phyloP scores from a whole-genome alignment of 306 rosid genomes.

The Acacia crassicarpa region DNA sequence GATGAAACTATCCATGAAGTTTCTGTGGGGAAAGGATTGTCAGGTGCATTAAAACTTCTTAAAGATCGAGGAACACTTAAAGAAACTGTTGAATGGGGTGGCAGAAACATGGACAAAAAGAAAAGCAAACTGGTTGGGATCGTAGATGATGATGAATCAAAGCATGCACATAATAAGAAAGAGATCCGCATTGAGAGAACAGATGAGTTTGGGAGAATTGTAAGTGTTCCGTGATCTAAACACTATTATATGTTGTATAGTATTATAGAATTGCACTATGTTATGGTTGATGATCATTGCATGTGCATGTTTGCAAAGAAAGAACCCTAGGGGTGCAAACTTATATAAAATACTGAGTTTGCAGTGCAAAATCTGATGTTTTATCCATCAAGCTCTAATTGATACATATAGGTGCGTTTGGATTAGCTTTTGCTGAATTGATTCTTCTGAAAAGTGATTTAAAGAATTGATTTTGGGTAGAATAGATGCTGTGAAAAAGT shows the following conservation, averaged over 20 bases:
- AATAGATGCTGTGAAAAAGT: too few relatives aligned
- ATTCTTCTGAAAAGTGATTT: too few relatives aligned
- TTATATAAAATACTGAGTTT: not conserved
- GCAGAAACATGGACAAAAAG: constrained; percentile 98
- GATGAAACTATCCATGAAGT: constrained; percentile 93
- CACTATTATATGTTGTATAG: not conserved
- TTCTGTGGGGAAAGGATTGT: constrained; percentile 84
- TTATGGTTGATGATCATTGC: not conserved
- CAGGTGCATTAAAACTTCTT: constrained; percentile 79
- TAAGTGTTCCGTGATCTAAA: constrained; percentile 44
- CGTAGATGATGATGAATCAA: constrained; percentile 56
- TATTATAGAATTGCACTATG: not conserved
- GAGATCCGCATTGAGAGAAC: constrained; percentile 93
- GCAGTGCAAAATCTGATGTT: not conserved
- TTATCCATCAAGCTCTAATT: too few relatives aligned
- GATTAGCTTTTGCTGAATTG: too few relatives aligned
- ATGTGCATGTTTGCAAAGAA: not conserved
- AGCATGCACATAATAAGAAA: constrained; percentile 59
- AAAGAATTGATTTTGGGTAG: too few relatives aligned
- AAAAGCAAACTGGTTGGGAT: constrained; percentile 91
- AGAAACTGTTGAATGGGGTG: constrained; percentile 94
- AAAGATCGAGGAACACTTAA: constrained; percentile 90
- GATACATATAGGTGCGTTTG: not conserved
- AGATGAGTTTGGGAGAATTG: constrained; percentile 90
- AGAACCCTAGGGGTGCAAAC: not conserved